Evolutionary conservation across 371 early-diverging fungal species (phyloP).

Genomic region (Mucor racemosus): DNA sequence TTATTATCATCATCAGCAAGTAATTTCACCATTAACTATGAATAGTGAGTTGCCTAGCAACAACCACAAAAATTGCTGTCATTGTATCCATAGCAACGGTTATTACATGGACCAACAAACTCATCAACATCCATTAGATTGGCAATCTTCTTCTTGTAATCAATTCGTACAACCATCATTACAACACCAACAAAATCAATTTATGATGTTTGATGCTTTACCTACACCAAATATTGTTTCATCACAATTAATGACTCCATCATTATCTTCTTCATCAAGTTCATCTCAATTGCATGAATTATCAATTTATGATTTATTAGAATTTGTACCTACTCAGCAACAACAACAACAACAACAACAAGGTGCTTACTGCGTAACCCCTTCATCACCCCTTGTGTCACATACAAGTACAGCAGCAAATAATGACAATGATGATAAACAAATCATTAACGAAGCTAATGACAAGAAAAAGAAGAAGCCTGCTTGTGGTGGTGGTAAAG

Average conservation of each 20-base stretch:
- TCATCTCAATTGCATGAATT: constrained; percentile 5
- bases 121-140: background rate
- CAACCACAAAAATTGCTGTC: background rate
- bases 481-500: constrained; percentile 6
- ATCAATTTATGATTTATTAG: constrained; percentile 1
- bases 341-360: background rate
- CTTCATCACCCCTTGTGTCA: constrained; percentile 4
- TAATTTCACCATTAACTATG: too few species aligned
- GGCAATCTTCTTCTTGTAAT: background rate
- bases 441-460: background rate
- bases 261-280: background rate
- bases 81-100: background rate
- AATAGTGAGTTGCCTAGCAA: background rate
- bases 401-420: background rate
- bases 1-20: constrained; percentile 11
- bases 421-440: background rate
- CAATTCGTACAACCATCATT: background rate
- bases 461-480: background rate
- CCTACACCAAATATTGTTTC: background rate
- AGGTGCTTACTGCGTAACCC: background rate
- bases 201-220: constrained; percentile 7
- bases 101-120: too few species aligned
- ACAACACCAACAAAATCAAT: constrained; percentile 7
- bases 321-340: background rate
- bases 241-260: constrained; percentile 8